phyloP scores from a whole-genome alignment of 495 filamentous ascomycete species.

The Bacidia gigantensis region DNA sequence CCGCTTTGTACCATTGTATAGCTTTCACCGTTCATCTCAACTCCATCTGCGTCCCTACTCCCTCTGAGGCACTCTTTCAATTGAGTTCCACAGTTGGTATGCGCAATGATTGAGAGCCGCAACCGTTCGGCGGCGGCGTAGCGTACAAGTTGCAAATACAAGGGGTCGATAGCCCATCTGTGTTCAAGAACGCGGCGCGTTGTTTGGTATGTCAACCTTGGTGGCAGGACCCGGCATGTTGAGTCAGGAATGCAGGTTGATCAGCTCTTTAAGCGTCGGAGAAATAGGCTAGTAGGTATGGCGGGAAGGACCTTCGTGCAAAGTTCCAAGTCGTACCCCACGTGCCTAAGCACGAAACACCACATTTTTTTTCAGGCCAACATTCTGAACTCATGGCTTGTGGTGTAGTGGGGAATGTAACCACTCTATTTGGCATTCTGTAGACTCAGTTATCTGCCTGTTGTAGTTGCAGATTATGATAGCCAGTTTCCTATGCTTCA shows the following conservation, averaged over 20 bases:
- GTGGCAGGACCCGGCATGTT: background rate
- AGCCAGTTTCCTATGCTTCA: background rate
- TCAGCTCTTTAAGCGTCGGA: background rate
- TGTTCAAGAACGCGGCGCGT: background rate
- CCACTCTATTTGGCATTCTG: background rate
- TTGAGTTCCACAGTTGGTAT: too few relatives aligned
- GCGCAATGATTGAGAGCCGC: too few relatives aligned
- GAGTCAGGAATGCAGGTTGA: slow-evolving; percentile 1
- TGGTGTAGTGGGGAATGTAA: background rate
- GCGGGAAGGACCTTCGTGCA: background rate
- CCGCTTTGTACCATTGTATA: background rate
- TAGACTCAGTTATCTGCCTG: background rate
- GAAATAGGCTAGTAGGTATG: background rate
- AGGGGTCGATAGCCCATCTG: too few relatives aligned
- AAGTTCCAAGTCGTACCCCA: background rate
- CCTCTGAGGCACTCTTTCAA: background rate
- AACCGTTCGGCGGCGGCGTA: too few relatives aligned
- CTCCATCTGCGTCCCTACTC: background rate
- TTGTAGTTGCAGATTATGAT: background rate
- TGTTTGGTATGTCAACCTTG: background rate
- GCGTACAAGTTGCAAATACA: too few relatives aligned
- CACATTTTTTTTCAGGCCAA: background rate
- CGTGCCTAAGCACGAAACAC: slow-evolving; percentile 1
- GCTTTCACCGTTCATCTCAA: slow-evolving; percentile 1
- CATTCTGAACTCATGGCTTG: slow-evolving; percentile 1